Evolutionary conservation across 176 grass and related monocot species (phyloP).

Genomic region (Aegilops bicornis): DNA sequence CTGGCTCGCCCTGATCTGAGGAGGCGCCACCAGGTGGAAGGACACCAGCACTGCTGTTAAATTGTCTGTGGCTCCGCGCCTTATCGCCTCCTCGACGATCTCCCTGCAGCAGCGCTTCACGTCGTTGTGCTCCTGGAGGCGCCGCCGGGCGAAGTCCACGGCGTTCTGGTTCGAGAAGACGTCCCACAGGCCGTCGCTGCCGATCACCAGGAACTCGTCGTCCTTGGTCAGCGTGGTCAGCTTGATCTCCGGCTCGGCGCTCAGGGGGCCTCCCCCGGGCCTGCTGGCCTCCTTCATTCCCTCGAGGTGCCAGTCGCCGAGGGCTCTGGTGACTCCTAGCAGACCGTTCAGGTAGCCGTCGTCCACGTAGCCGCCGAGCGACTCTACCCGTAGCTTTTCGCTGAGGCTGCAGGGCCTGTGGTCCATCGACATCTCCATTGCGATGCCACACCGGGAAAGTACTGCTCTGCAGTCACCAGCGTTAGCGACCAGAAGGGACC

Average conservation of each 20-base stretch:
- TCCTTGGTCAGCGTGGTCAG: slow-evolving; percentile 72
- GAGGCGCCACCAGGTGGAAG: slow-evolving; percentile 63
- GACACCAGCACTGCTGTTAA: slow-evolving; percentile 56
- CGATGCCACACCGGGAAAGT: slow-evolving; percentile 70
- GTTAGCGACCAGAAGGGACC: slow-evolving; percentile 83
- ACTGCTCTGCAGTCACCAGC: slow-evolving; percentile 95
- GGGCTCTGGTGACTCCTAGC: slow-evolving; percentile 71
- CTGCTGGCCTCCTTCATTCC: slow-evolving; percentile 61
- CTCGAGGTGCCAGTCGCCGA: slow-evolving; percentile 92
- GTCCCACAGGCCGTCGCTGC: slow-evolving; percentile 89
- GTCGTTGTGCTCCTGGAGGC: slow-evolving; percentile 87
- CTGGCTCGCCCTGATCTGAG: slow-evolving; percentile 1
- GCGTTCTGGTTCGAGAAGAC: slow-evolving; percentile 89
- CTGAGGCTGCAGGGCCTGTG: slow-evolving; percentile 69
- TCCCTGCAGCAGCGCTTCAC: slow-evolving; percentile 77
- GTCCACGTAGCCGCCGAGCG: slow-evolving; percentile 72
- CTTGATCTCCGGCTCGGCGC: slow-evolving; percentile 87
- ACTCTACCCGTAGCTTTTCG: slow-evolving; percentile 67
- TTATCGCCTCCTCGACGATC: slow-evolving; percentile 70
- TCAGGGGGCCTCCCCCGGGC: slow-evolving; percentile 57
- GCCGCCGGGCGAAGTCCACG: slow-evolving; percentile 59
- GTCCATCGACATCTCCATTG: slow-evolving; percentile 82
- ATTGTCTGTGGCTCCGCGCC: slow-evolving; percentile 56
- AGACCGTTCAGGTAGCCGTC: slow-evolving; percentile 84
- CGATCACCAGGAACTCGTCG: slow-evolving; percentile 84